Base-by-base conservation (phyloP, 441 rosid genomes). In the Manihot esculenta region DNA sequence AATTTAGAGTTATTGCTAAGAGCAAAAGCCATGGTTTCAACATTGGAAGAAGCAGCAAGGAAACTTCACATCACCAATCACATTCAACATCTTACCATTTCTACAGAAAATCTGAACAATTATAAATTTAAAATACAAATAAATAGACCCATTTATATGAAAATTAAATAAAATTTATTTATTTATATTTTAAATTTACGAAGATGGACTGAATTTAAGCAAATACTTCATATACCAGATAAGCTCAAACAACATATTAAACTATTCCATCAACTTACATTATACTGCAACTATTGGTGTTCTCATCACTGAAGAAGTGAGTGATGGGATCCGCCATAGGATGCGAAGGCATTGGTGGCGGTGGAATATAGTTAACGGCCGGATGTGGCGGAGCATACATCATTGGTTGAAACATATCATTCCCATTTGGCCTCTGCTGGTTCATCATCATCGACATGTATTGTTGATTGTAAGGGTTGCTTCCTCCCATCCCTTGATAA, bases 391-490 rank as follows among this genome's bases (percentile, higher is more conserved):
- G 73, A 0, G 92, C 87, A 66, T 92, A 91, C 97, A 90, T 94
- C 97, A 86, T 84, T 0, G 96, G 97, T 23, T 85, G 97, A 72
- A 78, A 92, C 95, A 89, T 92, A 1, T 86, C 95, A 15, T 84
- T 84, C 26, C 92, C 96, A 44, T 85, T 67, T 47, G 69, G 78
- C 58, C 84, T 84, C 58, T 90, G 99, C 26, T 90, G 93, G 44
- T 85, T 85, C 97, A 94, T 90, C 99, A 94, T 87, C 97, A 92
- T 92, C 41, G 80, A 86, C 96, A 94, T 82, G 51, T 92, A 87
- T 42, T 82, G 97, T 41, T 89, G 94, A 61, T 76, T 80, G 60
- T 86, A 85, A 27, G 89, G 86, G 68, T 88, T 82, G 35, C 74
- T 72, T 4, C 76, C 35, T 13, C 69, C 66, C 87, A 74, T 75